Evolutionary conservation across 257 asterid species (phyloP).

Genomic region (Primulina huaijiensis): DNA sequence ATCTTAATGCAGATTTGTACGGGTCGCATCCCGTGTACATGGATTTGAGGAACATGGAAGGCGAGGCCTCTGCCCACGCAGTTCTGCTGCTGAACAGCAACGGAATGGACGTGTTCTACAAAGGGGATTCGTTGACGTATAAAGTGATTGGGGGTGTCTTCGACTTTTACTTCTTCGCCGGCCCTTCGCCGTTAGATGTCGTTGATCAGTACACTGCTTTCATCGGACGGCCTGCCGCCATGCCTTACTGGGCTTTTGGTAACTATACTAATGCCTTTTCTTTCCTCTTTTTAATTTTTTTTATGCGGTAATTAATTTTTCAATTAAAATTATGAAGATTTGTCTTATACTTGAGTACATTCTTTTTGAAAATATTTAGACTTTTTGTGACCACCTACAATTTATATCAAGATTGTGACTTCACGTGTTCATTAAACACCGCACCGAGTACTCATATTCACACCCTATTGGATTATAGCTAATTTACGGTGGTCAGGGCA

Average conservation of each 20-base stretch:
- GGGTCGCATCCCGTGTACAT: slow-evolving; percentile 96
- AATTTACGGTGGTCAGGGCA: too few relatives aligned
- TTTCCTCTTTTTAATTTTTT: neutral
- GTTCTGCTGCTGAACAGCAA: slow-evolving; percentile 82
- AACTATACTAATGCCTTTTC: neutral
- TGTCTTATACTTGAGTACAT: too few relatives aligned
- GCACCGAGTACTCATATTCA: neutral
- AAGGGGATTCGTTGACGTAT: slow-evolving; percentile 74
- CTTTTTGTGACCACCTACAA: neutral
- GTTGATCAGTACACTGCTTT: slow-evolving; percentile 83
- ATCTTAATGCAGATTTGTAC: slow-evolving; percentile 71
- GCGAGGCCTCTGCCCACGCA: slow-evolving; percentile 66
- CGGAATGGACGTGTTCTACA: slow-evolving; percentile 93
- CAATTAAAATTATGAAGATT: too few relatives aligned
- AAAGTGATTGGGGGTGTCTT: slow-evolving; percentile 92
- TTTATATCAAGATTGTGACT: neutral
- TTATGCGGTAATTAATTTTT: too few relatives aligned
- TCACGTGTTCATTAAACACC: neutral
- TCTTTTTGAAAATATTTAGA: too few relatives aligned
- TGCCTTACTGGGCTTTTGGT: slow-evolving; percentile 99
- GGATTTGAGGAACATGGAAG: slow-evolving; percentile 71
- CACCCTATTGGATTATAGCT: too few relatives aligned
- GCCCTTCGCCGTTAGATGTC: slow-evolving; percentile 78
- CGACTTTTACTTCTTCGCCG: slow-evolving; percentile 90
- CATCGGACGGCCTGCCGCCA: slow-evolving; percentile 88